phyloP scores from a whole-genome alignment of 139 green algal genomes.

The Nannochloris sp. region DNA sequence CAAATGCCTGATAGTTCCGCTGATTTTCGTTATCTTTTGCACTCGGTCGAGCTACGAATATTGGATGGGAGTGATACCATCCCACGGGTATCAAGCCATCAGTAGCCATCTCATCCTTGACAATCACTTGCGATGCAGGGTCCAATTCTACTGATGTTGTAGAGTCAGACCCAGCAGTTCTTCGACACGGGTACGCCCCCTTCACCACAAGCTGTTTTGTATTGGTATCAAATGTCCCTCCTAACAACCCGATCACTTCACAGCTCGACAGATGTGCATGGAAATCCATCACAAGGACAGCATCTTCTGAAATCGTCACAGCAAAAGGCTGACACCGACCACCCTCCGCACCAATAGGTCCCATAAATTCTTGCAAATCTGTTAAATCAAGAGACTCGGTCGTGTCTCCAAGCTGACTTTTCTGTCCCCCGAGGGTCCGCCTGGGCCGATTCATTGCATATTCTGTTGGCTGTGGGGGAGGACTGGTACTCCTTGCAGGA shows the following conservation, averaged over 20 bases:
- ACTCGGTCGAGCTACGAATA: slow-evolving; percentile 60
- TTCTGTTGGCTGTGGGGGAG: slow-evolving; percentile 38
- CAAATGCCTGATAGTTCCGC: slow-evolving; percentile 73
- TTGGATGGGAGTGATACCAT: slow-evolving; percentile 77
- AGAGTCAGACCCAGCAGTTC: slow-evolving; percentile 19
- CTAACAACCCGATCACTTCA: slow-evolving; percentile 62
- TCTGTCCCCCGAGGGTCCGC: slow-evolving; percentile 19
- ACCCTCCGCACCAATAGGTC: slow-evolving; percentile 31
- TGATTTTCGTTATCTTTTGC: slow-evolving; percentile 82
- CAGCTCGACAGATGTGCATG: slow-evolving; percentile 49
- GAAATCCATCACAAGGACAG: slow-evolving; percentile 51
- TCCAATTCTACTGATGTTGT: slow-evolving; percentile 67
- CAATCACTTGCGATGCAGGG: slow-evolving; percentile 52
- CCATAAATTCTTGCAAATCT: slow-evolving; percentile 40
- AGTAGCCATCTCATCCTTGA: slow-evolving; percentile 39
- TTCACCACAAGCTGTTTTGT: slow-evolving; percentile 25
- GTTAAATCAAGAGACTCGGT: slow-evolving; percentile 59
- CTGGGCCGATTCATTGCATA: slow-evolving; percentile 54
- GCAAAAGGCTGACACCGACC: slow-evolving; percentile 51
- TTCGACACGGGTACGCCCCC: slow-evolving; percentile 47
- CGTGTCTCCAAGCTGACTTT: slow-evolving; percentile 41
- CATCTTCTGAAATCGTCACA: slow-evolving; percentile 39
- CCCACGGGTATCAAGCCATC: slow-evolving; percentile 48
- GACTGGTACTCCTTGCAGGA: background rate
- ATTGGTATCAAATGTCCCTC: slow-evolving; percentile 41